phyloP scores from a whole-genome alignment of 495 filamentous ascomycete species.

The Talaromyces proteolyticus region DNA sequence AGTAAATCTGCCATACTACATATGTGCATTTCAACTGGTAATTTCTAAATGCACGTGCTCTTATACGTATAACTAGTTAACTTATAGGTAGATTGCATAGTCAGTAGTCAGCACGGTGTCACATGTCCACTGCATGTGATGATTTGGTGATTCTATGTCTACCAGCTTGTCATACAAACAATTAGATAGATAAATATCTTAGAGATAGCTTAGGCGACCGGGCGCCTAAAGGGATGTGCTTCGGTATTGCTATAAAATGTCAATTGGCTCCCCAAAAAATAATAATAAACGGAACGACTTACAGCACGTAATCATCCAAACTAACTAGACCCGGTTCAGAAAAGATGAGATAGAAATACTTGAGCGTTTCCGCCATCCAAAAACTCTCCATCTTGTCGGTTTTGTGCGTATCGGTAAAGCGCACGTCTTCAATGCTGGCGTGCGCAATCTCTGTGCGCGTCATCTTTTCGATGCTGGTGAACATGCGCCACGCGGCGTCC shows the following conservation, averaged over 20 bases:
- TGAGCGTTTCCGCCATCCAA: slow-evolving; percentile 74
- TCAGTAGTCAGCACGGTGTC: no score
- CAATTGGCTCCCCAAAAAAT: background rate
- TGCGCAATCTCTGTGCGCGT: slow-evolving; percentile 55
- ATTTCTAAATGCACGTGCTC: no score
- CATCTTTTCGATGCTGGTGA: slow-evolving; percentile 52
- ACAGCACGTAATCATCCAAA: slow-evolving; percentile 65
- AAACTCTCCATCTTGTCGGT: slow-evolving; percentile 52
- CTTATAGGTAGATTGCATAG: no score
- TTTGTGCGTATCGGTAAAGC: slow-evolving; percentile 19
- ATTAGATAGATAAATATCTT: no score
- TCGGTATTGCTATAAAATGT: slow-evolving; percentile 55
- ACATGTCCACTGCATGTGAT: no score
- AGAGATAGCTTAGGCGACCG: slow-evolving; percentile 7
- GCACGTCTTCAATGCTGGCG: slow-evolving; percentile 56
- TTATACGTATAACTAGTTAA: no score
- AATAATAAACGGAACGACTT: slow-evolving; percentile 14
- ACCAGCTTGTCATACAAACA: no score
- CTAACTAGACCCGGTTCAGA: slow-evolving; percentile 60
- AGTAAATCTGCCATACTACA: no score
- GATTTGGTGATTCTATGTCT: no score
- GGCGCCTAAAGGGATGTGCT: slow-evolving; percentile 63
- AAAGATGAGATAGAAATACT: slow-evolving; percentile 92
- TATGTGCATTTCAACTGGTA: no score
- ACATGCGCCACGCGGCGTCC: slow-evolving; percentile 76